Evolutionary conservation across 2,329 filamentous ascomycete genomes (phyloP).

Genomic region (Penicillium hesseltinei): DNA sequence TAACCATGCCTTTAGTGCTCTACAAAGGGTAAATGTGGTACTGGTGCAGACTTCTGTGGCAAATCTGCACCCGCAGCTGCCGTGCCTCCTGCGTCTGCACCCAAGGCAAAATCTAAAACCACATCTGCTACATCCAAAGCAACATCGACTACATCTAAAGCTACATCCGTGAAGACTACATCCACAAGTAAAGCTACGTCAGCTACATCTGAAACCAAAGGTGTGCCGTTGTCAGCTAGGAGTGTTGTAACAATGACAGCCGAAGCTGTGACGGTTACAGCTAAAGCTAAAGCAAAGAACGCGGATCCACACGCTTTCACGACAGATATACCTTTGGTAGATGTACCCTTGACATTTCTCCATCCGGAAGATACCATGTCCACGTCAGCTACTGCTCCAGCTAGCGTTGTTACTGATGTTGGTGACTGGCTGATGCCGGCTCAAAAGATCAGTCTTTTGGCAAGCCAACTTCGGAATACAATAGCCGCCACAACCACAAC

Average conservation of each 20-base stretch:
- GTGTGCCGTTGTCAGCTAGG: not conserved
- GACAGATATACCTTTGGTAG: not conserved
- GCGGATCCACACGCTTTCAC: not conserved
- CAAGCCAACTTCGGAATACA: not conserved
- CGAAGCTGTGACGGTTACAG: not conserved
- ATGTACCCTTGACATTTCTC: not conserved
- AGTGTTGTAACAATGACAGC: not conserved
- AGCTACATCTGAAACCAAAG: not conserved
- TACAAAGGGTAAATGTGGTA: conserved; percentile 3
- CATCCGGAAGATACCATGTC: not conserved
- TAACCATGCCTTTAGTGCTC: conserved; percentile 1
- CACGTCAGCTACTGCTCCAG: not conserved
- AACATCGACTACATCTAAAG: not conserved
- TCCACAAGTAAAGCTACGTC: not conserved
- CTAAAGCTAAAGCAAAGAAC: not conserved
- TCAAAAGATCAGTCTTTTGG: not conserved
- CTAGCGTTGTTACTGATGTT: not conserved
- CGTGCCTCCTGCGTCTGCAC: not conserved
- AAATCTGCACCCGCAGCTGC: not conserved
- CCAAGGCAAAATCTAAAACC: not conserved
- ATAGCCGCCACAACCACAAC: not conserved
- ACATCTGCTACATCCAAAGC: too few relatives aligned
- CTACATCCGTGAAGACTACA: not conserved
- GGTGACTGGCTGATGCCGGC: not conserved
- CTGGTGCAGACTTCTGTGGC: conserved; percentile 3